phyloP scores from a whole-genome alignment of 805 yeast genomes.

The Candida andamanensis region DNA sequence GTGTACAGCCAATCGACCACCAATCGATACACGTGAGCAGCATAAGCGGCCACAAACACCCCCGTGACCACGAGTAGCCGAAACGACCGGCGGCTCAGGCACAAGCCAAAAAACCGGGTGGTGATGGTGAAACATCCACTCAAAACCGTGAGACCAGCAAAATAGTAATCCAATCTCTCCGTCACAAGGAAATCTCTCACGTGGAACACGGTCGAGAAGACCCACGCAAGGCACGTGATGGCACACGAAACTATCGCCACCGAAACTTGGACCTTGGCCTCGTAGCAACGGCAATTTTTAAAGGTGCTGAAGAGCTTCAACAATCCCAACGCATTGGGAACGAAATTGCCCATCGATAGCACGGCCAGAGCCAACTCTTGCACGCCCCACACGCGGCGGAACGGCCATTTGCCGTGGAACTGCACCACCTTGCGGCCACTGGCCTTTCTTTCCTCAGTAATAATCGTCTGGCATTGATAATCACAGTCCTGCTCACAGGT shows the following conservation, averaged over 20 bases:
- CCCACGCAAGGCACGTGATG: constrained; percentile 61
- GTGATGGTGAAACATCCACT: constrained; percentile 70
- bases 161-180: constrained; percentile 84
- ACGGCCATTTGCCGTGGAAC: constrained; percentile 99
- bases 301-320: constrained; percentile 18
- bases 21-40: constrained; percentile 62
- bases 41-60: constrained; percentile 47
- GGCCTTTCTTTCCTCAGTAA: constrained; percentile 52
- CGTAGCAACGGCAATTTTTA: constrained; percentile 7
- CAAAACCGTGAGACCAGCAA: constrained; percentile 86
- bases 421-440: constrained; percentile 59
- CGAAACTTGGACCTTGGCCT: constrained; percentile 3
- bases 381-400: constrained; percentile 64
- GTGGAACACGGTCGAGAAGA: constrained; percentile 81
- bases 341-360: constrained; percentile 55
- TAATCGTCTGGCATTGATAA: constrained; percentile 80
- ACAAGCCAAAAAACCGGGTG: constrained; percentile 57
- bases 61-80: constrained; percentile 34
- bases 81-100: too few species aligned
- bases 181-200: constrained; percentile 75
- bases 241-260: constrained; percentile 3
- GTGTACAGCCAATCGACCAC: constrained; percentile 80
- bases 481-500: constrained; percentile 79
- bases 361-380: constrained; percentile 81
- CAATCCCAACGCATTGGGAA: constrained; percentile 48